Conservation (phyloP, 345 rosid genomes). For the Murraya paniculata region DNA sequence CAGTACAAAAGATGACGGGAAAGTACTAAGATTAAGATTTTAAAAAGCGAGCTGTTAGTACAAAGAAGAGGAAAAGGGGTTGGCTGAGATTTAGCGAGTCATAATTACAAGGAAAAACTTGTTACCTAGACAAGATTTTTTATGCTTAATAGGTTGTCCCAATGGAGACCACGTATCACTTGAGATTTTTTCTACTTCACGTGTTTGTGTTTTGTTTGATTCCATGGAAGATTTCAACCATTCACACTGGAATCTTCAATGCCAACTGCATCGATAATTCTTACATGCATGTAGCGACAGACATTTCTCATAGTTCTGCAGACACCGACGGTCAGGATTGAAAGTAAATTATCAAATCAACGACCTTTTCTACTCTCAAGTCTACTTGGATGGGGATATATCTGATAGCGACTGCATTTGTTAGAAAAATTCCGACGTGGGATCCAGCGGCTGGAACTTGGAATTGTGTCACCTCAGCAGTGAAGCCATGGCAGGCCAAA, state of each 20-base stretch:
- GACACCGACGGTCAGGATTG: background rate
- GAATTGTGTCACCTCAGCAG: background rate
- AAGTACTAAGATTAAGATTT: background rate
- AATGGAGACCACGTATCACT: background rate
- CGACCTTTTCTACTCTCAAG: background rate
- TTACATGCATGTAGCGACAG: too few species aligned
- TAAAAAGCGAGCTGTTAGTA: background rate
- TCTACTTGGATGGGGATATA: background rate
- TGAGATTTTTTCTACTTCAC: background rate
- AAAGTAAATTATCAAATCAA: background rate
- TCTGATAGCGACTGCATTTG: background rate
- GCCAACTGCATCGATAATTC: background rate
- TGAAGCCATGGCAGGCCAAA: background rate
- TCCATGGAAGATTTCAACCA: background rate
- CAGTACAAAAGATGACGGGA: background rate
- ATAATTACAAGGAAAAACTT: too few species aligned
- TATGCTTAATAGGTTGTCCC: background rate
- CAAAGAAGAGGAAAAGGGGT: background rate
- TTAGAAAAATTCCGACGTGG: background rate
- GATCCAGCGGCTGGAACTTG: background rate
- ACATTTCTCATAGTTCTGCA: background rate
- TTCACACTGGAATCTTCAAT: conserved; percentile 6
- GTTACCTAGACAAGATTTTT: too few species aligned
- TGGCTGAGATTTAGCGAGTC: too few species aligned
- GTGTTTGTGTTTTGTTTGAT: background rate